A percentile compares a stretch with the other conserved stretches of the same genome.
phyloP scores from a whole-genome alignment of 352 stramenopile species.

The Globisporangium sylvaticum region DNA sequence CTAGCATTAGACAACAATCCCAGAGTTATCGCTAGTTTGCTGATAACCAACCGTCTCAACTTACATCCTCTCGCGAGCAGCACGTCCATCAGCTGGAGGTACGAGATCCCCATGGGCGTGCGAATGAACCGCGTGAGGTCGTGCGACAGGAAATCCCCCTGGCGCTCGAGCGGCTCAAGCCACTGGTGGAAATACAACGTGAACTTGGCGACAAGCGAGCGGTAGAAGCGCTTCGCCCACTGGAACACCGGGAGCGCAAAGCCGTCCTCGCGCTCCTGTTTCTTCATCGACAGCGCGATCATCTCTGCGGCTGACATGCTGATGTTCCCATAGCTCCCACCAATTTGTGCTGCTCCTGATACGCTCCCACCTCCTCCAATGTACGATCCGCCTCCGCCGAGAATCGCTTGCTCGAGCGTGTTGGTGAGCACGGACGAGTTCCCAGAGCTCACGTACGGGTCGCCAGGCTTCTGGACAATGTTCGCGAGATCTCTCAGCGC shows the following conservation, averaged over 20 bases:
- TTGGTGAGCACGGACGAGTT: constrained; percentile 38
- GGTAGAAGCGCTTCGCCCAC: constrained; percentile 79
- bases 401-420: constrained; percentile 64
- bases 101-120: constrained; percentile 74
- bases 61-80: constrained; percentile 63
- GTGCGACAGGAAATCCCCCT: constrained; percentile 52
- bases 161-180: constrained; percentile 67
- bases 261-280: constrained; percentile 69
- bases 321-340: constrained; percentile 25
- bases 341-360: not conserved
- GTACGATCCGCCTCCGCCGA: constrained; percentile 26
- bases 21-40: not conserved
- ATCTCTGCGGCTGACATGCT: constrained; percentile 70
- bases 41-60: not conserved
- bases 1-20: not conserved
- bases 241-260: constrained; percentile 79
- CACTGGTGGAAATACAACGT: constrained; percentile 80
- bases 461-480: constrained; percentile 37
- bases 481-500: constrained; percentile 17
- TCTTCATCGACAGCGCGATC: constrained; percentile 73
- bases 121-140: constrained; percentile 73
- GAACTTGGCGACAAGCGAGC: constrained; percentile 82
- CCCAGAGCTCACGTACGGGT: constrained; percentile 40
- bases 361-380: constrained; percentile 15
- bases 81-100: constrained; percentile 80